Conservation (phyloP, 805 yeast genomes). For the Pichia eremophila region DNA sequence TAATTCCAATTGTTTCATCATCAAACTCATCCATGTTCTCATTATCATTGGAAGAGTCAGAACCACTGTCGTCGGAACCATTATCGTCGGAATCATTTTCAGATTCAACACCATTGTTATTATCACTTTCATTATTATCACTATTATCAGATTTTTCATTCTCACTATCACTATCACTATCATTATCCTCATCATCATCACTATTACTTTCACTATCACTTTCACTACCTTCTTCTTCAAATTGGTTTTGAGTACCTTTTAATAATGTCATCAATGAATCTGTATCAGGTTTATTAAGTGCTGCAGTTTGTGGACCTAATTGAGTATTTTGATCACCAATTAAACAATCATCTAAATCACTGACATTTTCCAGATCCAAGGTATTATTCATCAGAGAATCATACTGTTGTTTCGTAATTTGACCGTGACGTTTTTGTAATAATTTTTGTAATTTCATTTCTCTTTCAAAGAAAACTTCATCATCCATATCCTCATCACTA, state of each 20-base stretch:
- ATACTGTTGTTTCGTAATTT: conserved; percentile 22
- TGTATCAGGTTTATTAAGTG: neutral
- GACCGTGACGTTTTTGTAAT: conserved; percentile 18
- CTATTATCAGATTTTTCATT: neutral
- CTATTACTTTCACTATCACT: neutral
- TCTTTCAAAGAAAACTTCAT: conserved; percentile 41
- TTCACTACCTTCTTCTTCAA: neutral
- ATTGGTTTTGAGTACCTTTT: neutral
- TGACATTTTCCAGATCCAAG: conserved; percentile 2
- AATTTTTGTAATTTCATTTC: conserved; percentile 41
- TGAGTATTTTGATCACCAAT: neutral
- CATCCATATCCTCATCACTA: conserved; percentile 60
- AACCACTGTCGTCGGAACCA: neutral
- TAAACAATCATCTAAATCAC: conserved; percentile 9
- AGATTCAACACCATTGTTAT: neutral
- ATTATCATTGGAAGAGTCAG: neutral
- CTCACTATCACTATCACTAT: conserved; percentile 1
- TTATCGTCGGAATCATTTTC: neutral
- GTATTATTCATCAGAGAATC: conserved; percentile 6
- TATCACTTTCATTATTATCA: neutral
- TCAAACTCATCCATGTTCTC: no score
- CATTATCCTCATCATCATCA: conserved; percentile 8
- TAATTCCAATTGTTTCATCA: no score
- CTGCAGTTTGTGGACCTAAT: neutral
- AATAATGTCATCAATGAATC: neutral